Evolutionary conservation across 169 alveolate genomes (phyloP).

Genomic region (Plasmodium ovale): DNA sequence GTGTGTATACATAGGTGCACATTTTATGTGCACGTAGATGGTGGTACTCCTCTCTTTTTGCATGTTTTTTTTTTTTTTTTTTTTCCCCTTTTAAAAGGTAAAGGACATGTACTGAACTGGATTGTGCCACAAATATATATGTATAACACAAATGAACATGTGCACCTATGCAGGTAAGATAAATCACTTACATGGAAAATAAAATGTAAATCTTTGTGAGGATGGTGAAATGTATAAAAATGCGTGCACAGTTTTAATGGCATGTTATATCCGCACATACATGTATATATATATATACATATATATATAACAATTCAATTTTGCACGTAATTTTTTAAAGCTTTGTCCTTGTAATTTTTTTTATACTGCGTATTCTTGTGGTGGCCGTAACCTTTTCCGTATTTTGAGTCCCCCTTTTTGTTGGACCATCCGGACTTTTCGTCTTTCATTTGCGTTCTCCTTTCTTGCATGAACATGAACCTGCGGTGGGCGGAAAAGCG

Average conservation of each 20-base stretch:
- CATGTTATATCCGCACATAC: not conserved
- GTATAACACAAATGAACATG: not conserved
- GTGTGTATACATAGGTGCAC: not conserved
- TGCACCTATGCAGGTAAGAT: not conserved
- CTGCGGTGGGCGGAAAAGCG: not conserved
- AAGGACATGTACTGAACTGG: not conserved
- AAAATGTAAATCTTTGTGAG: not conserved
- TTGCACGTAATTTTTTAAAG: slow-evolving; percentile 21
- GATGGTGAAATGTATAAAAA: not conserved
- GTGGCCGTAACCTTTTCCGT: slow-evolving; percentile 48
- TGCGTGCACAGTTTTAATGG: not conserved
- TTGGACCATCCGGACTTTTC: slow-evolving; percentile 58
- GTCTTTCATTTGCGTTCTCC: slow-evolving; percentile 54
- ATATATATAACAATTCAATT: slow-evolving; percentile 4
- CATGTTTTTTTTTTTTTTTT: too few relatives aligned
- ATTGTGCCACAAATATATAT: not conserved
- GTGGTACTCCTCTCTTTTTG: not conserved
- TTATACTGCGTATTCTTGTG: slow-evolving; percentile 49
- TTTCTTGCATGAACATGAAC: slow-evolving; percentile 69
- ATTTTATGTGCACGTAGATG: not conserved
- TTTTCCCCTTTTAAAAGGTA: not conserved
- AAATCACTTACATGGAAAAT: not conserved
- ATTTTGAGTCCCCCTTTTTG: slow-evolving; percentile 60
- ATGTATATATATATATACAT: not conserved
- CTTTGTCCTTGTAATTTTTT: slow-evolving; percentile 57